These are phyloP conservation scores for Maudiozyma humilis DNA, from an alignment of 1,139 yeast genomes.

Conservation along the genomic window DNA sequence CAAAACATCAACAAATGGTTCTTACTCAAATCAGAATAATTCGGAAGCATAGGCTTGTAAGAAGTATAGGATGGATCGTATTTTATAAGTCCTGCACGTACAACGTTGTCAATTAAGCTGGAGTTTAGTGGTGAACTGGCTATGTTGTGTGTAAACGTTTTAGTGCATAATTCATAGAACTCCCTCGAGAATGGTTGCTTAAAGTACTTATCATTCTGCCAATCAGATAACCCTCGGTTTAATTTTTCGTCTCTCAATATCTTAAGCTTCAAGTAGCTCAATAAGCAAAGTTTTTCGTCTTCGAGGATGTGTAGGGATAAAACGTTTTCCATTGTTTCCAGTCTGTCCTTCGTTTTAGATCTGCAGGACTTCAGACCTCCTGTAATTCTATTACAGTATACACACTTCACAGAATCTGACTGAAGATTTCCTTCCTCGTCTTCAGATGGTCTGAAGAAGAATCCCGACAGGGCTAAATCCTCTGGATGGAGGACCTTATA, in stretches of 20 bases:
- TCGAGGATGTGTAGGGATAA: slow-evolving; percentile 17
- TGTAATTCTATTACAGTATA: slow-evolving; percentile 44
- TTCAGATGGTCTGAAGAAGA: slow-evolving; percentile 50
- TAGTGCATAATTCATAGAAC: no score
- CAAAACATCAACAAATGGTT: slow-evolving; percentile 18
- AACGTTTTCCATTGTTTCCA: slow-evolving; percentile 23
- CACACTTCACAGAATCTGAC: slow-evolving; percentile 50
- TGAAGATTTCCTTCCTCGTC: slow-evolving; percentile 15
- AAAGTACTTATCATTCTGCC: slow-evolving; percentile 17
- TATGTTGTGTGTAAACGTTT: slow-evolving; percentile 12
- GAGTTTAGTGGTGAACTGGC: neutral
- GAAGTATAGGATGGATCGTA: slow-evolving; percentile 23
- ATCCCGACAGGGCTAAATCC: slow-evolving; percentile 58
- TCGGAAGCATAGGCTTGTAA: slow-evolving; percentile 12
- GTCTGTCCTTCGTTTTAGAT: slow-evolving; percentile 17
- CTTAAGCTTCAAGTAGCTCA: slow-evolving; percentile 10
- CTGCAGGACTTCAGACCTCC: slow-evolving; percentile 20
- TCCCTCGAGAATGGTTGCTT: slow-evolving; percentile 13
- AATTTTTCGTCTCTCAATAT: slow-evolving; percentile 9
- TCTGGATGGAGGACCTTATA: slow-evolving; percentile 34
- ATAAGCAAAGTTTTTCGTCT: slow-evolving; percentile 11
- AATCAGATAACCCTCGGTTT: slow-evolving; percentile 12
- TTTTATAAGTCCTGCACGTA: slow-evolving; percentile 22
- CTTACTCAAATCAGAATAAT: slow-evolving; percentile 8
- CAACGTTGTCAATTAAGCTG: slow-evolving; percentile 6